These are phyloP conservation scores for Mrakiaceae sp. DNA, from an alignment of 1,284 basidiomycete genomes.

Conservation along the genomic window DNA sequence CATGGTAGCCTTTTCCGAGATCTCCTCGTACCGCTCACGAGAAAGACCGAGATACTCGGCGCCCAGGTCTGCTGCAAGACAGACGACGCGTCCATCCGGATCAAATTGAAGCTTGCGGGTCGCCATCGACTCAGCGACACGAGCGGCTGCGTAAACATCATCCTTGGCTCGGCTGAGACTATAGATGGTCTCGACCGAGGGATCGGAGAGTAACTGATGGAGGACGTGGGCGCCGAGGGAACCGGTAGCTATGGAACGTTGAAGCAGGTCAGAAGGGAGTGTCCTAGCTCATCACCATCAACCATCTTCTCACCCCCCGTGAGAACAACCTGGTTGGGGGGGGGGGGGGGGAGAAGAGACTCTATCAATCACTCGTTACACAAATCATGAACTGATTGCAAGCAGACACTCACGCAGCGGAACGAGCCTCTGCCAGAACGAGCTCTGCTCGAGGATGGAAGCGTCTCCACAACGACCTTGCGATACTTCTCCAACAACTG, in stretches of 20 bases:
- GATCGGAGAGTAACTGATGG: constrained; percentile 37
- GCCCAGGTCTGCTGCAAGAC: constrained; percentile 40
- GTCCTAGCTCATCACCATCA: too few relatives aligned
- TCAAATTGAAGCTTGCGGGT: constrained; percentile 22
- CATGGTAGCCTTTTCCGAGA: constrained; percentile 35
- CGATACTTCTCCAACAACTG: constrained; percentile 21
- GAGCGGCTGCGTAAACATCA: constrained; percentile 33
- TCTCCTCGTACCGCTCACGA: constrained; percentile 32
- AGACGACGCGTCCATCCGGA: constrained; percentile 28
- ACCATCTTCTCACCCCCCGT: constrained; percentile 35
- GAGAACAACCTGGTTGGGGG: constrained; percentile 31
- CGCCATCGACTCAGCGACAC: constrained; percentile 35
- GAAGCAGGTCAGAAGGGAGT: too few relatives aligned
- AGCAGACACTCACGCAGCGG: too few relatives aligned
- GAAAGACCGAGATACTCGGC: constrained; percentile 37
- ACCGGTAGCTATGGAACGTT: constrained; percentile 38
- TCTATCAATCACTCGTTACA: constrained; percentile 8
- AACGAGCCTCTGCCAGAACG: constrained; percentile 21
- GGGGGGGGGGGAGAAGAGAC: background rate
- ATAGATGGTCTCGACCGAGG: constrained; percentile 39
- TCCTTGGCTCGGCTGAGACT: constrained; percentile 44
- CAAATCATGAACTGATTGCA: constrained; percentile 32
- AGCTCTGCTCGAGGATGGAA: constrained; percentile 24
- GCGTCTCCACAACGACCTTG: constrained; percentile 26
- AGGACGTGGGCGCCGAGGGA: constrained; percentile 51